phyloP scores from a whole-genome alignment of 257 asterid species.

The Ilex asprella region DNA sequence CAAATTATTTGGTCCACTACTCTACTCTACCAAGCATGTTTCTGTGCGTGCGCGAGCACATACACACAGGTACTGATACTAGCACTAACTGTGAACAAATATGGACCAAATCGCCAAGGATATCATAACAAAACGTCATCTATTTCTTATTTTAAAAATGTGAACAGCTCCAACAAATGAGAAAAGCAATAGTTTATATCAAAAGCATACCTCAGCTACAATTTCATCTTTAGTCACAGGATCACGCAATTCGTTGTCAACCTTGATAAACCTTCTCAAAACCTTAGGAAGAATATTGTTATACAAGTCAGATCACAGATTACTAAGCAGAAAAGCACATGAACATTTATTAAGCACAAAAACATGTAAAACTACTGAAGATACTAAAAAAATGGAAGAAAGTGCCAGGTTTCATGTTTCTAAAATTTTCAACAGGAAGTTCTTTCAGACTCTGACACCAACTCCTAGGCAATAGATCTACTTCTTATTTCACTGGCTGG shows the following conservation, averaged over 20 bases:
- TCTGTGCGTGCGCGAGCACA: too few relatives aligned
- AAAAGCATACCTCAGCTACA: conserved; percentile 55
- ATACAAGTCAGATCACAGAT: background rate
- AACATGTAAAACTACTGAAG: background rate
- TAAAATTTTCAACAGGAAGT: background rate
- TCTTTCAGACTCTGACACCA: too few relatives aligned
- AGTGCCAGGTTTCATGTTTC: background rate
- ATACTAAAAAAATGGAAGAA: background rate
- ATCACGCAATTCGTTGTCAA: conserved; percentile 54
- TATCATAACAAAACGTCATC: background rate
- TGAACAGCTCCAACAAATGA: background rate
- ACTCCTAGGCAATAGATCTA: too few relatives aligned
- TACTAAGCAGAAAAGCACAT: background rate
- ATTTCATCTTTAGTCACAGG: conserved; percentile 85
- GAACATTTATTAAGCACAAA: background rate
- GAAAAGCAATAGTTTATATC: background rate
- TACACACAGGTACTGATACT: too few relatives aligned
- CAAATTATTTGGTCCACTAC: too few relatives aligned
- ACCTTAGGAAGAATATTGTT: conserved; percentile 27
- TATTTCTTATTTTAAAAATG: background rate
- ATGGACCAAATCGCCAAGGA: background rate
- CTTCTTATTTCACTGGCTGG: too few relatives aligned
- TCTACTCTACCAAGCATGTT: too few relatives aligned
- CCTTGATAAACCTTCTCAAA: conserved; percentile 57
- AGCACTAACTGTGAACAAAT: background rate